Base-by-base conservation (phyloP, 2,329 filamentous ascomycete genomes). In the Geosmithia putterillii region DNA sequence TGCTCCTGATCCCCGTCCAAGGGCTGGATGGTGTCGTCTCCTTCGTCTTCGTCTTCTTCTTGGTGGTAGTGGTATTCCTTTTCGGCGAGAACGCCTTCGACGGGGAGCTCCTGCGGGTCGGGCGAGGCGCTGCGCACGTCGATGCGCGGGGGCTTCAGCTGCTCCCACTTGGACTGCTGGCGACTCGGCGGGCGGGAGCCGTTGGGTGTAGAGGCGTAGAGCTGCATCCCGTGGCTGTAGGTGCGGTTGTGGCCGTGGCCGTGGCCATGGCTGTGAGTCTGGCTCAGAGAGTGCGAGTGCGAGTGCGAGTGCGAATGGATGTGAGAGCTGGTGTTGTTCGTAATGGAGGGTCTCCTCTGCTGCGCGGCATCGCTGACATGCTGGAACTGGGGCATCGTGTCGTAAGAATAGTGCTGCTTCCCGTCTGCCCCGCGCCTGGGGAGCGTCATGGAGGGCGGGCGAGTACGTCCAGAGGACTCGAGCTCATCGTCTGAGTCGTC, bases 381-480 rank as follows among this genome's bases (percentile, higher is more conserved):
- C 19, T 67, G 61, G 51, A 76, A 74, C 2, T 66, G 59, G 1
- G 73, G 69, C 65, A 75, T 71, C 1, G 66, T 51, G 40, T 74
- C 70, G n/a, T 73, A 57, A 49, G 71, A 72, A 43, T 68, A 63
- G 46, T 66, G 28, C 72, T 7, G 56, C 54, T 7, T 58, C 57
- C 7, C 57, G 58, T 35, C 52, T 56, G n/a, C 46, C 46, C 25
- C 22, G 48, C 55, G 19, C 60, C 59, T 35, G 62, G 58, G 57
- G 3, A 57, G 52, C 3, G 63, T 61, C 2, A 57, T 52, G 3
- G 63, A 61, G 7, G 59, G 51, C 40, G 60, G 59, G 21, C 52
- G 50, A 37, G 17, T 39, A 17, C 69, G 59, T 12, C 66, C 69
- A 43, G 66, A 59, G 4, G 52, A 52, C 21, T 53, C 54, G 10